Evolutionary conservation across 1,139 yeast genomes (phyloP).

Genomic region (Hemisphaericaspora xylofermentans): DNA sequence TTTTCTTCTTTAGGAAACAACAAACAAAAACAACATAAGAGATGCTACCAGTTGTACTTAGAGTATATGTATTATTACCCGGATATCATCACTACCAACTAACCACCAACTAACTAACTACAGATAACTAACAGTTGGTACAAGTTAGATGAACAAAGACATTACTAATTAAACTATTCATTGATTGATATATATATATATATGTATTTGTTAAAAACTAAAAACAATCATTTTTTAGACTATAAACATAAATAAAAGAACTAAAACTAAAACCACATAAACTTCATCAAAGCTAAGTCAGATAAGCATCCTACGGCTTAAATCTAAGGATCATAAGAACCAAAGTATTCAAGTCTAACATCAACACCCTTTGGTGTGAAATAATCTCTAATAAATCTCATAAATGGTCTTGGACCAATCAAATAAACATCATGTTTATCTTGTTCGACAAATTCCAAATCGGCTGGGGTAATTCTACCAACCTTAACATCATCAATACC

Average conservation of each 20-base stretch:
- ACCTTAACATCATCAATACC: conserved; percentile 13
- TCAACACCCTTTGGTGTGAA: conserved; percentile 11
- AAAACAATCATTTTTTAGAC: no score
- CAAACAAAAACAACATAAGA: no score
- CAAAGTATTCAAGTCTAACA: conserved; percentile 17
- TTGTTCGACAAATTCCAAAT: conserved; percentile 17
- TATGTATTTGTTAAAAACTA: no score
- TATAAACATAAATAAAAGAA: neutral
- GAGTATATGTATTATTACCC: no score
- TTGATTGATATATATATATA: no score
- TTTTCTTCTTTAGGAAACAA: no score
- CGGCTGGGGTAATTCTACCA: conserved; percentile 12
- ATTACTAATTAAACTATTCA: no score
- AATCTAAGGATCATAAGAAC: conserved; percentile 9
- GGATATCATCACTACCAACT: no score
- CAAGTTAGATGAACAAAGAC: no score
- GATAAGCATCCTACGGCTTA: neutral
- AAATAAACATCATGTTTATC: conserved; percentile 24
- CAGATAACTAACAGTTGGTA: no score
- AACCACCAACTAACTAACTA: no score
- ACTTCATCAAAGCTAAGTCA: neutral
- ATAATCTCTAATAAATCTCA: conserved; percentile 26
- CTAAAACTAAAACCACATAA: neutral
- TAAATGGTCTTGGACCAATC: conserved; percentile 37
- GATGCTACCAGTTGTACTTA: no score